These are phyloP conservation scores for Saposhnikovia divaricata DNA, from an alignment of 129 eudicot species.

Conservation along the genomic window DNA sequence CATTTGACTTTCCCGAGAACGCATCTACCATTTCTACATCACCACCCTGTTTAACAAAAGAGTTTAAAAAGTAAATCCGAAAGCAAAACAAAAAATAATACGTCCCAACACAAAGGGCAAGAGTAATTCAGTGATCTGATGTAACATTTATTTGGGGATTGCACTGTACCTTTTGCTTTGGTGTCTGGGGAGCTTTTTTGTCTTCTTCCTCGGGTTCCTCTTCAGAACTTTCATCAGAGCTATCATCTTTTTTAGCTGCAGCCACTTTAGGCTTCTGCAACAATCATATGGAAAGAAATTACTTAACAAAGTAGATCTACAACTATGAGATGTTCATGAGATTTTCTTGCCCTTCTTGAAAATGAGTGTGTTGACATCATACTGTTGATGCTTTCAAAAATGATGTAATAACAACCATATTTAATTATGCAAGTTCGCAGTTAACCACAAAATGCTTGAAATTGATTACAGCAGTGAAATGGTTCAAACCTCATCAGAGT, in stretches of 20 bases:
- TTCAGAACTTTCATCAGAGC: conserved; percentile 7
- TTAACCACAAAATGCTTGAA: not conserved
- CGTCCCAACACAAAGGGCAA: not conserved
- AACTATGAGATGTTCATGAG: not conserved
- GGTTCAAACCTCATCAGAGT: not conserved
- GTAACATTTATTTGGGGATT: not conserved
- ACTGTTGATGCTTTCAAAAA: not conserved
- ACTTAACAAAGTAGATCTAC: not conserved
- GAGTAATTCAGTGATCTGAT: not conserved
- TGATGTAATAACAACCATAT: not conserved
- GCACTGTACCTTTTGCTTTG: not conserved
- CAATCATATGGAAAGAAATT: not conserved
- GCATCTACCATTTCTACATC: conserved; percentile 7
- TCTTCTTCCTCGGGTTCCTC: conserved; percentile 9
- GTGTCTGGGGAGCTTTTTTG: not conserved
- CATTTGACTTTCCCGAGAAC: not conserved
- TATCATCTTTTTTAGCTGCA: not conserved
- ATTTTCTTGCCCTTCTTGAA: no score
- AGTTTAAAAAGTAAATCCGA: not conserved
- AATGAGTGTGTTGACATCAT: not conserved
- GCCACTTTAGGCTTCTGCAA: not conserved
- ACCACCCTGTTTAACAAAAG: not conserved
- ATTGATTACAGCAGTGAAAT: not conserved
- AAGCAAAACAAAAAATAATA: not conserved
- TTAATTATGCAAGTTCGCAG: not conserved